phyloP scores from a whole-genome alignment of 345 rosid species.

The Physaria fendleri region DNA sequence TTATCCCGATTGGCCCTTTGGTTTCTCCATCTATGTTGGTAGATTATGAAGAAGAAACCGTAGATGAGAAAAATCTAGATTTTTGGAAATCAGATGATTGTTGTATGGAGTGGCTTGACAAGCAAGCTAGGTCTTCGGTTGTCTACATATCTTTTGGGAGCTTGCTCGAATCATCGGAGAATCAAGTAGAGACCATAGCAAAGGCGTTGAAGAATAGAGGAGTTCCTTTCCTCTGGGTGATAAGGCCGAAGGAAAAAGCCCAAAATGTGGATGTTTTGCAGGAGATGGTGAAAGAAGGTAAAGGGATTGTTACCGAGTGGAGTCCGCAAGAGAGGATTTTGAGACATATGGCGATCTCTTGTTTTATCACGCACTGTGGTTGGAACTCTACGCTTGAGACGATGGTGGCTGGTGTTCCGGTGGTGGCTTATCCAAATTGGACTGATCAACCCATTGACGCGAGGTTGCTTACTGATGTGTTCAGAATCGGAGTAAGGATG shows the following conservation, averaged over 20 bases:
- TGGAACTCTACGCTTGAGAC: conserved; percentile 52
- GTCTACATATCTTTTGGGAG: conserved; percentile 63
- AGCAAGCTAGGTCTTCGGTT: conserved; percentile 37
- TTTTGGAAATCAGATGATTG: conserved; percentile 33
- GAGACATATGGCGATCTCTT: conserved; percentile 34
- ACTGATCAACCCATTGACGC: conserved; percentile 37
- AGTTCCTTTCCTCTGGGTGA: conserved; percentile 49
- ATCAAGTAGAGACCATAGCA: conserved; percentile 37
- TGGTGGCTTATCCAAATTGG: conserved; percentile 41
- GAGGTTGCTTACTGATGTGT: conserved; percentile 35
- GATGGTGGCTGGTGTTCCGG: conserved; percentile 39
- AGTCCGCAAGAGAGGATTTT: conserved; percentile 46
- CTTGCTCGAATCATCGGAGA: conserved; percentile 12
- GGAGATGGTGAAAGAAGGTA: conserved; percentile 26
- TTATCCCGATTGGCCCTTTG: conserved; percentile 49
- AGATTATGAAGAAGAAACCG: conserved; percentile 10
- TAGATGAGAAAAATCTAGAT: conserved; percentile 15
- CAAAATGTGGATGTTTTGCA: conserved; percentile 4
- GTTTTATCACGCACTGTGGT: conserved; percentile 54
- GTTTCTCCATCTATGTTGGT: conserved; percentile 42
- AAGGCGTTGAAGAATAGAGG: conserved; percentile 30
- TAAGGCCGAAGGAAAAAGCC: conserved; percentile 18
- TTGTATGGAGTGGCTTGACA: conserved; percentile 53
- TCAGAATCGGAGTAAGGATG: conserved; percentile 40
- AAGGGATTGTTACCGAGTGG: conserved; percentile 45